Base-by-base conservation (phyloP, 805 yeast species). In the Candida easanensis region DNA sequence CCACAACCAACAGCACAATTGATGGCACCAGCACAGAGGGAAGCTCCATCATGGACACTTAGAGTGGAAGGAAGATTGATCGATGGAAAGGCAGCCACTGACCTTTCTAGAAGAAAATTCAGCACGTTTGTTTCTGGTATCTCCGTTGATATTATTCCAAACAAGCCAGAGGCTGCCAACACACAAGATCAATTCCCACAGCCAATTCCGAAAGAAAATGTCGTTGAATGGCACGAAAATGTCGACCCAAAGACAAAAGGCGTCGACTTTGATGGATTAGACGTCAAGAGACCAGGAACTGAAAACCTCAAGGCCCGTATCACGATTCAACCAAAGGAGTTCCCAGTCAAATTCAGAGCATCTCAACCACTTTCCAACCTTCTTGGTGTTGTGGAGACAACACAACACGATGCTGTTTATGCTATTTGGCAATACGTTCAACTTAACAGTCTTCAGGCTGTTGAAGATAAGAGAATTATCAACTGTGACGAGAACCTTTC, bases 151-250 rank as follows among this genome's bases (percentile, higher is more conserved):
- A 70, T 91, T 38, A 65, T 63, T 18, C 54, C 59, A 21, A 42
- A 45, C 21, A 36, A 60, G 22, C 52, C 69, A 70, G 27, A 27
- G 6, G 20, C 9, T 21, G 8, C 21, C n/a, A 18, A 11, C 9
- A 15, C 19, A 14, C 6, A n/a, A 5, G 36, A 20, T 14, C 17
- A 5, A n/a, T 9, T 19, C n/a, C 26, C 26, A 18, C 37, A 36
- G 19, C 43, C 48, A 28, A 20, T 39, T 5, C 47, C 50, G 7
- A 50, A 49, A 38, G 68, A 66, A 16, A 56, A 67, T 20, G 62
- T 84, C 13, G 79, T 91, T 34, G 97, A 93, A 63, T 93, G 99
- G 99, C 90, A 89, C 63, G 90, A 84, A 52, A 48, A 51, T 16
- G 44, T 42, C 3, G 84, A 81, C 45, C 64, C 73, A 5, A 63